phyloP scores from a whole-genome alignment of 139 green algal genomes.

The Picochlorum sp. region DNA sequence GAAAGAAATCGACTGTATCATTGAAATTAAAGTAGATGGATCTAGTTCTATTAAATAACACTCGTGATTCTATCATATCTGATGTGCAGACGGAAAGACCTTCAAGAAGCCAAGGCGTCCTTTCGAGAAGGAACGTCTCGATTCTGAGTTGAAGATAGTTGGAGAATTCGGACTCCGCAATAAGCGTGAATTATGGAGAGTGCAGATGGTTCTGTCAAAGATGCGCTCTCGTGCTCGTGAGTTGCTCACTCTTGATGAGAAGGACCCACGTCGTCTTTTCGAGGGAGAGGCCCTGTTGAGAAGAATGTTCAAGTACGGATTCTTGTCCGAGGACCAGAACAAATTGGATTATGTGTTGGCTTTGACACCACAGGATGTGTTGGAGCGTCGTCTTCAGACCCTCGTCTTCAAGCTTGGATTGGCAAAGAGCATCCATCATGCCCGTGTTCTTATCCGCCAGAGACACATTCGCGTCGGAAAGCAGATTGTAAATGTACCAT shows the following conservation, averaged over 20 bases:
- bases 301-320: conserved; percentile 95
- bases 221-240: conserved; percentile 85
- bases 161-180: conserved; percentile 98
- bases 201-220: conserved; percentile 80
- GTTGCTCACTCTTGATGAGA: conserved; percentile 95
- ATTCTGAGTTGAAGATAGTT: conserved; percentile 98
- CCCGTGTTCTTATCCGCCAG: conserved; percentile 95
- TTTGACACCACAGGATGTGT: conserved; percentile 73
- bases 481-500: conserved; percentile 98
- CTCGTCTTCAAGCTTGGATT: conserved; percentile 99
- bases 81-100: conserved; percentile 86
- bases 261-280: conserved; percentile 88
- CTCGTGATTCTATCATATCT: background rate
- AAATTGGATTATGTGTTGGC: conserved; percentile 99
- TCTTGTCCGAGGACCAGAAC: conserved; percentile 92
- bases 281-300: conserved; percentile 91
- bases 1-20: background rate
- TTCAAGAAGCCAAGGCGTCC: conserved; percentile 98
- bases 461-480: conserved; percentile 99
- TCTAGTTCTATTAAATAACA: background rate
- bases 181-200: conserved; percentile 99
- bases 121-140: conserved; percentile 99
- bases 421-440: conserved; percentile 98
- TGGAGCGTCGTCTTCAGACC: conserved; percentile 88
- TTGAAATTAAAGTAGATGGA: background rate